Conservation (phyloP, 1,284 basidiomycete species). For the Trichosporon inkin region DNA sequence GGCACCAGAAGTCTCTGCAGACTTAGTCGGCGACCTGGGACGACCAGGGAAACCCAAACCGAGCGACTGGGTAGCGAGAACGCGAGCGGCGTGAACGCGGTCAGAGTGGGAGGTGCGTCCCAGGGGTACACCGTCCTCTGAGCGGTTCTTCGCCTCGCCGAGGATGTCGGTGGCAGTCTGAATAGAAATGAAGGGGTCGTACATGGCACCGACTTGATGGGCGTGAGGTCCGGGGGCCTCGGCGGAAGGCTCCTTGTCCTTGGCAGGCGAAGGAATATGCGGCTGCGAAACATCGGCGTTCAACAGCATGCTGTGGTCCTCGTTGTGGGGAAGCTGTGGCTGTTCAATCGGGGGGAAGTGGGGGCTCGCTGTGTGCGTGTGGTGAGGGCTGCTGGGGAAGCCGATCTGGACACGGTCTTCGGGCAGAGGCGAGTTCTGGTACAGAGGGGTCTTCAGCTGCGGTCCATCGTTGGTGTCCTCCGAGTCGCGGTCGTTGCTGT, state of each 20-base stretch:
- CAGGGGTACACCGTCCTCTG: conserved; percentile 63
- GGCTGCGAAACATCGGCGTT: conserved; percentile 45
- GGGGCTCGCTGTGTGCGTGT: conserved; percentile 16
- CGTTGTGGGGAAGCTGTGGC: conserved; percentile 35
- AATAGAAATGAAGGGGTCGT: conserved; percentile 50
- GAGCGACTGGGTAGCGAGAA: conserved; percentile 44
- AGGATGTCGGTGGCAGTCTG: conserved; percentile 45
- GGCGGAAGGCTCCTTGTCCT: neutral
- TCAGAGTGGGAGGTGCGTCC: conserved; percentile 63
- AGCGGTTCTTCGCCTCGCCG: conserved; percentile 47
- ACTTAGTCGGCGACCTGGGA: conserved; percentile 11
- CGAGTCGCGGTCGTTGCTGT: too few species aligned
- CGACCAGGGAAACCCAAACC: conserved; percentile 40
- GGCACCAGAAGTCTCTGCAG: neutral
- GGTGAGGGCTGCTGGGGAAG: conserved; percentile 17
- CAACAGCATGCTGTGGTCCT: conserved; percentile 39
- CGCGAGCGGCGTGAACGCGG: conserved; percentile 43
- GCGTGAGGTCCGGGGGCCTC: conserved; percentile 28
- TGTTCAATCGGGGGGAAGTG: conserved; percentile 28
- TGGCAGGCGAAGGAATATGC: conserved; percentile 4
- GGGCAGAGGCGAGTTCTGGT: conserved; percentile 1
- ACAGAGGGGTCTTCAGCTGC: conserved; percentile 37
- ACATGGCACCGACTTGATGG: conserved; percentile 45
- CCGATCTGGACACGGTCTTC: conserved; percentile 17
- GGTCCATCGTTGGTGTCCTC: neutral